Evolutionary conservation across 495 filamentous ascomycete species (phyloP), one percentile per base, ranked within the genome.

Genomic region (Penicillium paradoxum): DNA sequence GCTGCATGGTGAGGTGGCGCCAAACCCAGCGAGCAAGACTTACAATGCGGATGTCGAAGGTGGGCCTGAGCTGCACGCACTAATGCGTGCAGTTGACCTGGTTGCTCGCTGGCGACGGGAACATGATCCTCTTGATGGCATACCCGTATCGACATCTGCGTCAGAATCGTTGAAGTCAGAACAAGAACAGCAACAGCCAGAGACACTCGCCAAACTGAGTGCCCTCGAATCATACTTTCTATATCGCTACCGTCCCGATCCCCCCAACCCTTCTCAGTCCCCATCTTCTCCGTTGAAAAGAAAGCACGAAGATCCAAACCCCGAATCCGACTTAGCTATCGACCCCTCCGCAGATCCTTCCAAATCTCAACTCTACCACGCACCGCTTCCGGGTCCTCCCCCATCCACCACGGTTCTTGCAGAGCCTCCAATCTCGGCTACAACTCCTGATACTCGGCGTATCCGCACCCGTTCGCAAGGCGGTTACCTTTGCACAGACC

Each of bases 401-500:
- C 56, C 57, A 13, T 56, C 59, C 6, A 32, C 45, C 1, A 15
- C 40, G 11, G 29, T 54, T 15, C 4, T 45, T 2, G 32, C 24
- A 14, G 51, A 38, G 14, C 27, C 53, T 9, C 18, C 45, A 11
- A 38, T 39, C 2, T 19, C 40, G 1, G 10, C 27, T 11, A 30
- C 33, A 11, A 13, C 49, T 8, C 36, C 49, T 3, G 39, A 40
- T 33, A 29, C 54, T 54, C 59, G 65, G 18, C 59, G 63, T 9
- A 70, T 69, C 57, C 77, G 70, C 66, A 69, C 67, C 22, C 80
- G 64, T 41, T 63, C 54, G 33, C 65, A 73, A n/a, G 84, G 86
- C 55, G 92, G 92, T n/a, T 98, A 98, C 68, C 83, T 98, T 29
- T 97, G 92, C 68, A 86, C 91, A 47, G 86, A 88, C 44, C 80